These are phyloP conservation scores for Boletales sp. DNA, from an alignment of 768 basidiomycete genomes.

Conservation along the genomic window DNA sequence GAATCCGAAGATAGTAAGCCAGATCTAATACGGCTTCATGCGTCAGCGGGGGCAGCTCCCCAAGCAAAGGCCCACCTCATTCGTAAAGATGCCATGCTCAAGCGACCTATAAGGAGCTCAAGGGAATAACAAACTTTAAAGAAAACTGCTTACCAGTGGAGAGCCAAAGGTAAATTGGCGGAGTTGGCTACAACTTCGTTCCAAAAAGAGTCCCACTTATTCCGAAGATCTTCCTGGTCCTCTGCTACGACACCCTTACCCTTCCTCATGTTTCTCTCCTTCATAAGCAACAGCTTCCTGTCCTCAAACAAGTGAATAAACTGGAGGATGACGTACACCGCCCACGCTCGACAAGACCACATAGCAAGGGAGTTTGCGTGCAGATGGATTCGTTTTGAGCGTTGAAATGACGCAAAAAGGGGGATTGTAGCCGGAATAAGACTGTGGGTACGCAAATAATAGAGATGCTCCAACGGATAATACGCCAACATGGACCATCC, in stretches of 20 bases:
- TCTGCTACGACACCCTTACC: slow-evolving; percentile 48
- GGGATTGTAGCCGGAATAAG: slow-evolving; percentile 57
- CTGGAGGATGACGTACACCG: slow-evolving; percentile 71
- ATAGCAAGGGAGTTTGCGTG: slow-evolving; percentile 47
- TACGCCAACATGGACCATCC: slow-evolving; percentile 71
- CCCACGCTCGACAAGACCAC: slow-evolving; percentile 85
- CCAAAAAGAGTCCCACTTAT: slow-evolving; percentile 66
- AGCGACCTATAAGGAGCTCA: slow-evolving; percentile 50
- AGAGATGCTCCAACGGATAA: slow-evolving; percentile 77
- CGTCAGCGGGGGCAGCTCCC: slow-evolving; percentile 2
- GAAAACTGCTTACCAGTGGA: slow-evolving; percentile 65
- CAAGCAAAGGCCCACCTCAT: slow-evolving; percentile 46
- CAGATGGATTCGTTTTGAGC: slow-evolving; percentile 41
- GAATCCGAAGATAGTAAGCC: slow-evolving; percentile 40
- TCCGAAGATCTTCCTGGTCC: slow-evolving; percentile 54
- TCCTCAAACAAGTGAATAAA: slow-evolving; percentile 72
- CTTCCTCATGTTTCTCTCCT: slow-evolving; percentile 55
- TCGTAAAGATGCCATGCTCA: slow-evolving; percentile 60
- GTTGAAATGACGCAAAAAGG: slow-evolving; percentile 40
- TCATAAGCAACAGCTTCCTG: slow-evolving; percentile 50
- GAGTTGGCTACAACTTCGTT: slow-evolving; percentile 70
- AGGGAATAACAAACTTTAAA: neutral
- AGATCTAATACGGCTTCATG: slow-evolving; percentile 26
- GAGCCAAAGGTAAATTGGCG: slow-evolving; percentile 74
- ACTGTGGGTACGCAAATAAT: slow-evolving; percentile 58